Evolutionary conservation across 495 filamentous ascomycete genomes (phyloP).

Genomic region (Xanthoparmelia taractica): DNA sequence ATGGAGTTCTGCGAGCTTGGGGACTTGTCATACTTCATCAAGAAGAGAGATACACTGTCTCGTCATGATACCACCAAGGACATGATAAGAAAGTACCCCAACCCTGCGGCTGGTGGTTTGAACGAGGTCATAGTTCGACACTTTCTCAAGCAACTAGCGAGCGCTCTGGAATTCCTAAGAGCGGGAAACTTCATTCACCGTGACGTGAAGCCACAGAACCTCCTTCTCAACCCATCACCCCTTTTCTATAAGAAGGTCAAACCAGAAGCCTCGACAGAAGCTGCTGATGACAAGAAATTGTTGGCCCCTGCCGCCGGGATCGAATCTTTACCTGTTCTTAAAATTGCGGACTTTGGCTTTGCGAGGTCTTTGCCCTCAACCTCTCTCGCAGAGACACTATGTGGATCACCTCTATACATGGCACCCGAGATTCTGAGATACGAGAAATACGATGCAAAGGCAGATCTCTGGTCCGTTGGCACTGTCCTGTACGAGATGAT

Average conservation of each 20-base stretch:
- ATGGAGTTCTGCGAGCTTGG: conserved; percentile 98
- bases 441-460: conserved; percentile 94
- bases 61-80: conserved; percentile 70
- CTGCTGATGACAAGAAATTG: conserved; percentile 63
- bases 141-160: conserved; percentile 91
- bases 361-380: conserved; percentile 82
- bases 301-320: conserved; percentile 74
- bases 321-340: conserved; percentile 85
- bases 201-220: conserved; percentile 95
- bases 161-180: conserved; percentile 81
- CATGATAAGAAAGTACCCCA: conserved; percentile 87
- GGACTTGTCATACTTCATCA: conserved; percentile 89
- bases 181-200: conserved; percentile 84
- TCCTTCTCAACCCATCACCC: conserved; percentile 80
- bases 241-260: conserved; percentile 47
- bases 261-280: conserved; percentile 46
- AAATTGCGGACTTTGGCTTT: conserved; percentile 97
- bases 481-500: conserved; percentile 96
- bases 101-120: conserved; percentile 66
- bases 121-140: conserved; percentile 92
- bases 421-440: conserved; percentile 95
- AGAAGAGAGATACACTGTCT: conserved; percentile 71
- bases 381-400: conserved; percentile 88
- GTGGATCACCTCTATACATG: conserved; percentile 98
- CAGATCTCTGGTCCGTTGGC: conserved; percentile 94